Evolutionary conservation across 2,329 filamentous ascomycete species (phyloP).

Genomic region (Neopestalotiopsis clavispora): DNA sequence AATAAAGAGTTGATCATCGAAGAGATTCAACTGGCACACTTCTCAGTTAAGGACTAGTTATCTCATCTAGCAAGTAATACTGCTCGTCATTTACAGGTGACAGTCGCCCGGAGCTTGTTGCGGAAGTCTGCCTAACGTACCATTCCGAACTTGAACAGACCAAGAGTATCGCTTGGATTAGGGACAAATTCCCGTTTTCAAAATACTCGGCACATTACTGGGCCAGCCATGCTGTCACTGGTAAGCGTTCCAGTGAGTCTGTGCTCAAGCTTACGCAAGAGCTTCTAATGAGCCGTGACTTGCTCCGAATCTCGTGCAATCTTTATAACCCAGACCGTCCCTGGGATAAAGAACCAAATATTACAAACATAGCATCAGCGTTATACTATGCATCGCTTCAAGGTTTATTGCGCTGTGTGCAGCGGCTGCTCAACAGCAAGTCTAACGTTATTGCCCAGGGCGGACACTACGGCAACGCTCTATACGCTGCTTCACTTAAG

Average conservation of each 20-base stretch:
- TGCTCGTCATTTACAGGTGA: too few species aligned
- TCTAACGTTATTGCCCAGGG: neutral
- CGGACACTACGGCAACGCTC: constrained; percentile 7
- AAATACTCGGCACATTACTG: constrained; percentile 2
- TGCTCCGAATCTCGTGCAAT: neutral
- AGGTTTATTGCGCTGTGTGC: neutral
- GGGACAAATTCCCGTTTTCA: neutral
- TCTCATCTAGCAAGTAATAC: too few species aligned
- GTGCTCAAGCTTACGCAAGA: constrained; percentile 1
- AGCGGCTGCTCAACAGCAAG: neutral
- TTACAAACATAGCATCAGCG: neutral
- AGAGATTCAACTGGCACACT: too few species aligned
- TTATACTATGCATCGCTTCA: neutral
- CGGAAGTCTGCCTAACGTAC: too few species aligned
- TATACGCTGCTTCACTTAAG: neutral
- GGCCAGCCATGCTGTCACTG: neutral
- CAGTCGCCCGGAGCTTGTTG: too few species aligned
- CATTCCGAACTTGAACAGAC: too few species aligned
- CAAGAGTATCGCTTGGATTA: too few species aligned
- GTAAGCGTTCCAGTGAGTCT: neutral
- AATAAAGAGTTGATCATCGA: too few species aligned
- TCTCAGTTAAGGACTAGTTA: too few species aligned
- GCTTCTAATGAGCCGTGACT: neutral
- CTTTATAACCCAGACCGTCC: neutral
- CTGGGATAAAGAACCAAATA: neutral